Evolutionary conservation across 768 basidiomycete genomes (phyloP).

Genomic region (Mycena belliarum): DNA sequence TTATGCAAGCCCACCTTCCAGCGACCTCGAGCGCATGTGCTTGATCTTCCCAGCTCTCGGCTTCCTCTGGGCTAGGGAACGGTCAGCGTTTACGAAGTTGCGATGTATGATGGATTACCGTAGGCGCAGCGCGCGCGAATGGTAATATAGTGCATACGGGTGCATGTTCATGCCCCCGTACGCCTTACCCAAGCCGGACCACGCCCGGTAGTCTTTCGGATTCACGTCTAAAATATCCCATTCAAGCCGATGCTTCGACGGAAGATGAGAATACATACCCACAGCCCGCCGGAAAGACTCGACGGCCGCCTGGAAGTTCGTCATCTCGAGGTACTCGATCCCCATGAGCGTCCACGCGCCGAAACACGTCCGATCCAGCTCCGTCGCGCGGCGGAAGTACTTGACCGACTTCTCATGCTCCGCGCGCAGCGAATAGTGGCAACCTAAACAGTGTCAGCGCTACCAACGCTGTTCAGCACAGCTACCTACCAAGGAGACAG

Average conservation of each 20-base stretch:
- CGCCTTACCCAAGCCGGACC: conserved; percentile 82
- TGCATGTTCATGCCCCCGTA: conserved; percentile 80
- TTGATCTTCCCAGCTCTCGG: conserved; percentile 75
- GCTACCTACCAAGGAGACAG: conserved; percentile 64
- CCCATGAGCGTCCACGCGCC: conserved; percentile 87
- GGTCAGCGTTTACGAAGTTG: background rate
- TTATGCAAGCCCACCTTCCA: conserved; percentile 44
- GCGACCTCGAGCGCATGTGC: conserved; percentile 71
- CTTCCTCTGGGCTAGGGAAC: conserved; percentile 65
- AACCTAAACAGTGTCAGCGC: conserved; percentile 46
- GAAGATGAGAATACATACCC: conserved; percentile 39
- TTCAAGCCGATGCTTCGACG: background rate
- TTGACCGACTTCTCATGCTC: conserved; percentile 81
- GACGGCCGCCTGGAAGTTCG: conserved; percentile 81
- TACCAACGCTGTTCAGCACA: background rate
- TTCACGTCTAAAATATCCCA: conserved; percentile 56
- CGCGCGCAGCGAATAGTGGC: conserved; percentile 72
- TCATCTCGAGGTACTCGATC: conserved; percentile 81
- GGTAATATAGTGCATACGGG: conserved; percentile 72
- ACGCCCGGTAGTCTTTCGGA: conserved; percentile 78
- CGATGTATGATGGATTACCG: conserved; percentile 36
- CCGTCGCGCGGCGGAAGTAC: conserved; percentile 74
- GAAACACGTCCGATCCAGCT: conserved; percentile 74
- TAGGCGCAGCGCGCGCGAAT: conserved; percentile 39
- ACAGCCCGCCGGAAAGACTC: conserved; percentile 82